Evolutionary conservation across 1,139 yeast species (phyloP), one percentile per base, ranked within the genome.

Genomic region (Suhomyces bribrorum): DNA sequence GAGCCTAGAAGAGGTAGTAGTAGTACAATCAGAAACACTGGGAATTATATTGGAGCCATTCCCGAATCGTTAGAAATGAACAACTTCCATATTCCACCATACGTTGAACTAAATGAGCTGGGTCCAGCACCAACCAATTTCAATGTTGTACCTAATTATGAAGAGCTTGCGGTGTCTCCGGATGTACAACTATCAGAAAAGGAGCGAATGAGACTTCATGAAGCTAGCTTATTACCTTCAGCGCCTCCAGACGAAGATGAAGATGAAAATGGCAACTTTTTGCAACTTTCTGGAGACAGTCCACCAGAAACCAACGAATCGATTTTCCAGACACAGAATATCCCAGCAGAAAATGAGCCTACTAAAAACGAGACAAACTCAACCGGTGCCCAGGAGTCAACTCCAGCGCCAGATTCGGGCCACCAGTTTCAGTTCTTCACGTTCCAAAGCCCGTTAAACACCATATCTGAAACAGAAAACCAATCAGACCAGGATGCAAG

Each of bases 161-260:
- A 56, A 26, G 66, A 57, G 14, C 44, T 50, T 3, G 34, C 34
- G 14, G 64, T 2, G 41, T 38, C 7, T 48, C 34, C 27, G 18
- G 48, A 29, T 44, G 26, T 11, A 40, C 20, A 51, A 52, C 18
- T 68, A 29, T 50, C 72, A 1, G 88, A 82, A 42, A 82, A 83
- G 54, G 83, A 81, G 44, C 54, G 71, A 17, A 59, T 81, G 52
- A 64, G 74, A 41, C 64, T 70, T 13, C 71, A 71, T 42, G 88
- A 81, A 52, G 69, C 72, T 24, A 72, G 83, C 11, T 62, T 83
- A 29, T 53, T 81, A 26, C 88, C 89, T 0, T 80, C 87, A 0
- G 81, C 75, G 26, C 86, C 87, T 1, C 72, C 64, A 4, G 54
- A 54, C 9, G 48, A 52, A 6, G 62, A 56, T 20, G 56, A 48